Evolutionary conservation across 805 yeast genomes (phyloP).

Genomic region (Candida boleticola): DNA sequence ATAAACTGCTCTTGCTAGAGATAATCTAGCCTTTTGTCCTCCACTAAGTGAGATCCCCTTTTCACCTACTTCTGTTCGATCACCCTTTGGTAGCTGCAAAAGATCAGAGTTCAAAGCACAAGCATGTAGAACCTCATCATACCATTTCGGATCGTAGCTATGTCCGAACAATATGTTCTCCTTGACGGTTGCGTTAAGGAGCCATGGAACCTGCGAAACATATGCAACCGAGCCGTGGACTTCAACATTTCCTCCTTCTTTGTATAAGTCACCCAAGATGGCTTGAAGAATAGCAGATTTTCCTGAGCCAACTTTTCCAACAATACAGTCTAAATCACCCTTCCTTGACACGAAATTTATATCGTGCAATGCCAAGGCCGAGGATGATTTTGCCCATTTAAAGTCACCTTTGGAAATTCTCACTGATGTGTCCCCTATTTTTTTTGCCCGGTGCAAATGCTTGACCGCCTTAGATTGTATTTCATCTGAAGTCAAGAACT

Average conservation of each 20-base stretch:
- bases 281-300: slow-evolving; percentile 84
- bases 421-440: slow-evolving; percentile 55
- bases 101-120: slow-evolving; percentile 86
- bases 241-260: slow-evolving; percentile 68
- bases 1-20: slow-evolving; percentile 94
- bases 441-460: slow-evolving; percentile 39
- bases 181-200: slow-evolving; percentile 88
- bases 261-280: slow-evolving; percentile 80
- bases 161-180: slow-evolving; percentile 93
- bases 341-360: slow-evolving; percentile 63
- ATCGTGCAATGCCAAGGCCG: slow-evolving; percentile 57
- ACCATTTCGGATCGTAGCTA: slow-evolving; percentile 75
- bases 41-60: slow-evolving; percentile 96
- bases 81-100: slow-evolving; percentile 81
- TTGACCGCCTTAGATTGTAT: slow-evolving; percentile 74
- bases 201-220: slow-evolving; percentile 95
- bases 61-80: slow-evolving; percentile 91
- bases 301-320: slow-evolving; percentile 89
- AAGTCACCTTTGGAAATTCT: slow-evolving; percentile 65
- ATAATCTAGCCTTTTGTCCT: slow-evolving; percentile 95
- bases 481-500: slow-evolving; percentile 73
- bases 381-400: slow-evolving; percentile 67
- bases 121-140: slow-evolving; percentile 75
- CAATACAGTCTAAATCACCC: slow-evolving; percentile 80
- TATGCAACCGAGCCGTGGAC: slow-evolving; percentile 82